Percentiles rank a stretch among this genome's conserved stretches.
Evolutionary conservation across 1,284 basidiomycete species (phyloP).

Genomic region (Moesziomyces sp.): DNA sequence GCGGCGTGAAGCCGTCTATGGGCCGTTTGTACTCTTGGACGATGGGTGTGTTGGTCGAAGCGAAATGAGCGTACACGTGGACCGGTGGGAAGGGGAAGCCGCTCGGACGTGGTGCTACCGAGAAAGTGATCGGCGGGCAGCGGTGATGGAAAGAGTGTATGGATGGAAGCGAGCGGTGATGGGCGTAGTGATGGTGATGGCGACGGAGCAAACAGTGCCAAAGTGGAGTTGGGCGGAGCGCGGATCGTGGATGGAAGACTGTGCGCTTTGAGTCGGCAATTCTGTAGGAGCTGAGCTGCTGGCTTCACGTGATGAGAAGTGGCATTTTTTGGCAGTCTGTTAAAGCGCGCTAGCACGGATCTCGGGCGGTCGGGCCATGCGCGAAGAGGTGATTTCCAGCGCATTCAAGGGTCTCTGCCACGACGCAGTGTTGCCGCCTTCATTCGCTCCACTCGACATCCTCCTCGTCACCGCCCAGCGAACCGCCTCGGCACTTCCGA

Average conservation of each 20-base stretch:
- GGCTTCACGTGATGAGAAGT: conserved; percentile 30
- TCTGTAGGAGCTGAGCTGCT: conserved; percentile 1
- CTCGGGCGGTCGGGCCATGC: conserved; percentile 36
- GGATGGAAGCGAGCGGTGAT: neutral
- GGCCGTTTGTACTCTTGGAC: conserved; percentile 11
- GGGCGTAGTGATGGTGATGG: neutral
- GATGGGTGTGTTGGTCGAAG: neutral
- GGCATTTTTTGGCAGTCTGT: neutral
- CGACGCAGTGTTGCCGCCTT: neutral
- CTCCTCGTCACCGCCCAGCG: too few relatives aligned
- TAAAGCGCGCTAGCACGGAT: neutral
- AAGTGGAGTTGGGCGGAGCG: conserved; percentile 12
- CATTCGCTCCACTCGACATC: too few relatives aligned
- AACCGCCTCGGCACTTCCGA: too few relatives aligned
- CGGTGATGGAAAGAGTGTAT: conserved; percentile 9
- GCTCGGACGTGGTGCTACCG: neutral
- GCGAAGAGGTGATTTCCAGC: conserved; percentile 9
- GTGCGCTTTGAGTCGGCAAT: neutral
- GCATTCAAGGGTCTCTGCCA: conserved; percentile 2
- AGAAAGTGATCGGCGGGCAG: neutral
- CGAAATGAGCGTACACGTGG: conserved; percentile 15
- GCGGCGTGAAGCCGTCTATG: conserved; percentile 16
- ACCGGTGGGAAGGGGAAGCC: neutral
- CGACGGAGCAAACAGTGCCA: too few relatives aligned
- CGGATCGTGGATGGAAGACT: conserved; percentile 11